phyloP scores from a whole-genome alignment of 148 eudicot genomes.

The Talinum fruticosum region DNA sequence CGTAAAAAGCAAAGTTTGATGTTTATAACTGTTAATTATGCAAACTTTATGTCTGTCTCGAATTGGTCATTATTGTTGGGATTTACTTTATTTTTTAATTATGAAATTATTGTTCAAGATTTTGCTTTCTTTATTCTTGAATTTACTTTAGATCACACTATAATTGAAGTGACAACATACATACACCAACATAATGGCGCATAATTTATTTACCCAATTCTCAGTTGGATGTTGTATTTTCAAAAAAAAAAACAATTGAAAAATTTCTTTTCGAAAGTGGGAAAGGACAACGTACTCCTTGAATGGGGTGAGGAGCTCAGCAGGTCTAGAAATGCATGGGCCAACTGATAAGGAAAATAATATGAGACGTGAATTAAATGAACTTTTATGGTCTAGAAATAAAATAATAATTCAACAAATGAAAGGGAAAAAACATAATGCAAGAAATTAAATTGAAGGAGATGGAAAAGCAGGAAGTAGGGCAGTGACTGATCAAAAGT shows the following conservation, averaged over 20 bases:
- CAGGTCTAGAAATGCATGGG: neutral
- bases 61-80: neutral
- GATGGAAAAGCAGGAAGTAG: neutral
- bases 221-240: neutral
- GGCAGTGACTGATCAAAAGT: neutral
- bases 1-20: neutral
- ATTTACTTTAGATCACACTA: neutral
- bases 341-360: neutral
- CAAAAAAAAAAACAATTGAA: neutral
- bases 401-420: too few species aligned
- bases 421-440: neutral
- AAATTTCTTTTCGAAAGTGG: neutral
- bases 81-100: too few species aligned
- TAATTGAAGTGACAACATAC: neutral
- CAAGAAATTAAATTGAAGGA: neutral
- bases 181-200: neutral
- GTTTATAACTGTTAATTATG: neutral
- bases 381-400: too few species aligned
- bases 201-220: neutral
- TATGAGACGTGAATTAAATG: too few species aligned
- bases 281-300: neutral
- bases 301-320: neutral
- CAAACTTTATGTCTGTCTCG: neutral
- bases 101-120: neutral
- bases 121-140: too few species aligned